Conservation (phyloP, 306 rosid species). For the Rosa chinensis region DNA sequence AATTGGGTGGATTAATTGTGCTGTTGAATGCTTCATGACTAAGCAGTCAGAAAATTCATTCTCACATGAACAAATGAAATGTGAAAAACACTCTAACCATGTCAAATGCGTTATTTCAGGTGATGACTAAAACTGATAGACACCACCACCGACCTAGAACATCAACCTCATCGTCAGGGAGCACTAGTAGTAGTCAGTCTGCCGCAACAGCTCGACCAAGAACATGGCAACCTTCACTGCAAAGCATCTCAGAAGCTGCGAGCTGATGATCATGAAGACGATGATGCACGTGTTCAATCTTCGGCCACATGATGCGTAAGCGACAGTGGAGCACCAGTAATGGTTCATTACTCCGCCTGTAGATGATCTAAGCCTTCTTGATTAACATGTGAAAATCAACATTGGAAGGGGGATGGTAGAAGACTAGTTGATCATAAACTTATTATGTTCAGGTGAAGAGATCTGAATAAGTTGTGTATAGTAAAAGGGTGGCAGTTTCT, state of each 20-base stretch:
- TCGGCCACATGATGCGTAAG: constrained; percentile 42
- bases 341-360: constrained; percentile 23
- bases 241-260: constrained; percentile 71
- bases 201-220: constrained; percentile 53
- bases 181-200: constrained; percentile 15
- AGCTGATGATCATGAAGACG: constrained; percentile 34
- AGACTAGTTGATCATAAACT: constrained; percentile 12
- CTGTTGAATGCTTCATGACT: constrained; percentile 16
- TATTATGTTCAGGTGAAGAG: constrained; percentile 10
- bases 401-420: constrained; percentile 28
- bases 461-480: constrained; percentile 19
- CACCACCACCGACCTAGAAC: constrained; percentile 56
- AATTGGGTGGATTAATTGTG: constrained; percentile 11
- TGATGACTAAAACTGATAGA: constrained; percentile 43
- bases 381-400: constrained; percentile 35
- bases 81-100: not conserved
- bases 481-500: constrained; percentile 11
- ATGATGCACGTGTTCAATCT: constrained; percentile 23
- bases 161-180: constrained; percentile 27
- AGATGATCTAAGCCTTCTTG: constrained; percentile 25
- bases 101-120: constrained; percentile 35
- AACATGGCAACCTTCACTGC: constrained; percentile 84
- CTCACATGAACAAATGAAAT: not conserved
- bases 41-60: not conserved
- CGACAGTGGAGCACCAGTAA: constrained; percentile 38